A percentile compares a stretch with the other conserved stretches of the same genome.
phyloP scores from a whole-genome alignment of 345 rosid genomes.

The Murraya paniculata region DNA sequence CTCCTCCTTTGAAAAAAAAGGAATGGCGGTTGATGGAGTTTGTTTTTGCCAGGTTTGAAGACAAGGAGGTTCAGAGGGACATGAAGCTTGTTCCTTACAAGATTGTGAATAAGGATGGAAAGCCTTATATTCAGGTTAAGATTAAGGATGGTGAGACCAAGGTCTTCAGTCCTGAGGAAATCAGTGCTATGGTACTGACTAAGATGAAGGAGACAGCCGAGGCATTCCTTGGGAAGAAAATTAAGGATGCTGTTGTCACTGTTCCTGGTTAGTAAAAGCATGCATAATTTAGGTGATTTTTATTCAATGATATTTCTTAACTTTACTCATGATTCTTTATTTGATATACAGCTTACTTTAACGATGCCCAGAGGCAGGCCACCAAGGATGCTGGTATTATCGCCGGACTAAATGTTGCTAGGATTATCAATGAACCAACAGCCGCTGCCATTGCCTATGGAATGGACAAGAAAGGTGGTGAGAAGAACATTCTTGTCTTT shows the following conservation, averaged over 20 bases:
- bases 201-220: conserved; percentile 99
- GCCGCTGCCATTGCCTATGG: conserved; percentile 99
- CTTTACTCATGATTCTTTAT: conserved; percentile 3
- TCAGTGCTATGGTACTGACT: conserved; percentile 84
- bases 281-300: not conserved
- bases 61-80: conserved; percentile 92
- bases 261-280: conserved; percentile 74
- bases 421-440: conserved; percentile 96
- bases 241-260: conserved; percentile 96
- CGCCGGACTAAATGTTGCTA: conserved; percentile 93
- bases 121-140: conserved; percentile 88
- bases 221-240: conserved; percentile 97
- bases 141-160: conserved; percentile 95
- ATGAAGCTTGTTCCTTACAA: conserved; percentile 89
- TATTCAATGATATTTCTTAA: not conserved
- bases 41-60: conserved; percentile 59
- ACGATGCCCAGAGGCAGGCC: conserved; percentile 98
- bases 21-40: conserved; percentile 1
- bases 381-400: conserved; percentile 97
- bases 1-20: not conserved
- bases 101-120: conserved; percentile 89
- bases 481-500: conserved; percentile 97
- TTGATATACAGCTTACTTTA: conserved; percentile 79
- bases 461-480: conserved; percentile 93
- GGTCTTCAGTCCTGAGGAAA: conserved; percentile 93